Conservation (phyloP, 108 stramenopile species). For the Seminavis robusta region DNA sequence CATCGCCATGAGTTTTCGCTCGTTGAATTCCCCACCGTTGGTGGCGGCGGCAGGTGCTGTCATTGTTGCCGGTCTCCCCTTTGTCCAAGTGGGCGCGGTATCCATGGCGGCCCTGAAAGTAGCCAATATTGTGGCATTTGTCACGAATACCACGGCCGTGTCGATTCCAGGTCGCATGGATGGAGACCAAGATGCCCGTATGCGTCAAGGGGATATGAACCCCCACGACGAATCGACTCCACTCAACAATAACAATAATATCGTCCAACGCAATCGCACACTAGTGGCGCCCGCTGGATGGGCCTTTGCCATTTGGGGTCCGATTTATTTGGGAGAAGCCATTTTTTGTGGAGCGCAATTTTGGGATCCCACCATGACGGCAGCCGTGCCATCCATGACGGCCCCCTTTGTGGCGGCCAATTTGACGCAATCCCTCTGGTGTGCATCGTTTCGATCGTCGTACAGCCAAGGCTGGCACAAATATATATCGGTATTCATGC, state of each 20-base stretch:
- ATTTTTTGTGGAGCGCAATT: slow-evolving; percentile 39
- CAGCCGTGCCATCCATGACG: slow-evolving; percentile 30
- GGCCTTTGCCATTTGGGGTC: slow-evolving; percentile 80
- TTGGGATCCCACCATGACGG: slow-evolving; percentile 5
- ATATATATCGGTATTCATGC: slow-evolving; percentile 41
- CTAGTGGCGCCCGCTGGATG: slow-evolving; percentile 65
- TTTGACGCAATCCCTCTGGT: slow-evolving; percentile 63
- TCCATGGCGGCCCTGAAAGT: slow-evolving; percentile 20
- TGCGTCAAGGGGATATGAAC: slow-evolving; percentile 29
- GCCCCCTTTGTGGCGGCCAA: slow-evolving; percentile 60
- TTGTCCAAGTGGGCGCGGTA: slow-evolving; percentile 26
- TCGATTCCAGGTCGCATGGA: slow-evolving; percentile 60
- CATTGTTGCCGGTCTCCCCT: slow-evolving; percentile 34
- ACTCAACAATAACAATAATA: neutral
- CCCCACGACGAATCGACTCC: neutral
- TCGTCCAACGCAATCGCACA: slow-evolving; percentile 20
- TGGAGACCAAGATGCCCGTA: slow-evolving; percentile 37
- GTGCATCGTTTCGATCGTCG: slow-evolving; percentile 59
- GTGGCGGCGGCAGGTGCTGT: slow-evolving; percentile 38
- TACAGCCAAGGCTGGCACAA: slow-evolving; percentile 49
- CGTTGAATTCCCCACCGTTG: slow-evolving; percentile 44
- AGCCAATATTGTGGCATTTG: slow-evolving; percentile 44
- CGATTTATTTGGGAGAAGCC: slow-evolving; percentile 70
- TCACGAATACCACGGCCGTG: slow-evolving; percentile 43
- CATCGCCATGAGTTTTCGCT: too few relatives aligned